Evolutionary conservation across 2,329 filamentous ascomycete genomes (phyloP).

Genomic region (Penicillium crustosum): DNA sequence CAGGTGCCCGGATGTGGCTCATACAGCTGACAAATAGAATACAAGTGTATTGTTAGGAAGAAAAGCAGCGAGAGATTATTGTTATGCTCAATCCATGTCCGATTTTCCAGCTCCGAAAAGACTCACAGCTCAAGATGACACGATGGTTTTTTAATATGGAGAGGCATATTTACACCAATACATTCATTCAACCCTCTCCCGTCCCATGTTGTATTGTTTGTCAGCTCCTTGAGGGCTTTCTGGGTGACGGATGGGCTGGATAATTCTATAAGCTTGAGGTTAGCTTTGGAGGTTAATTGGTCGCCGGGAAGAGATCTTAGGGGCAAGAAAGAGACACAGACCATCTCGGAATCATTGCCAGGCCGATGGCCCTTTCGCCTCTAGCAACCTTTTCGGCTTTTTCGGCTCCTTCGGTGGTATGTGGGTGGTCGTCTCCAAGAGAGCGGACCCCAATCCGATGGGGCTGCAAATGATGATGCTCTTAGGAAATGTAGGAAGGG

Average conservation of each 20-base stretch:
- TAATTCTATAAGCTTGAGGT: too few relatives aligned
- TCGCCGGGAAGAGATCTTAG: not conserved
- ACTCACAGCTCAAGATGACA: not conserved
- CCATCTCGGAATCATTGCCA: not conserved
- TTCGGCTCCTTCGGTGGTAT: not conserved
- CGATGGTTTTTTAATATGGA: too few relatives aligned
- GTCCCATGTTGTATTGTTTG: too few relatives aligned
- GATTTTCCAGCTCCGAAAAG: not conserved
- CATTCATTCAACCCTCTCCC: too few relatives aligned
- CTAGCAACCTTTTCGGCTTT: too few relatives aligned
- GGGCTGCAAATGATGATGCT: not conserved
- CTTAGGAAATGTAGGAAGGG: not conserved
- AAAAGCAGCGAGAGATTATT: not conserved
- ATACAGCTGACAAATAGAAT: not conserved
- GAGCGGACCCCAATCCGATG: not conserved
- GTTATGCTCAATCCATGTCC: not conserved
- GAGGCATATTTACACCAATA: too few relatives aligned
- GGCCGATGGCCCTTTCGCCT: not conserved
- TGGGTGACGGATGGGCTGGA: too few relatives aligned
- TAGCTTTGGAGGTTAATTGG: not conserved
- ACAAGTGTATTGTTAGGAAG: not conserved
- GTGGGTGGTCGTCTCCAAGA: too few relatives aligned
- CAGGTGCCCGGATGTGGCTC: not conserved
- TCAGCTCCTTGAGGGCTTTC: too few relatives aligned
- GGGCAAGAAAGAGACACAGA: slow-evolving; percentile 5